Base-by-base conservation (phyloP, 2,329 filamentous ascomycete species). In the Penicillium sp. region DNA sequence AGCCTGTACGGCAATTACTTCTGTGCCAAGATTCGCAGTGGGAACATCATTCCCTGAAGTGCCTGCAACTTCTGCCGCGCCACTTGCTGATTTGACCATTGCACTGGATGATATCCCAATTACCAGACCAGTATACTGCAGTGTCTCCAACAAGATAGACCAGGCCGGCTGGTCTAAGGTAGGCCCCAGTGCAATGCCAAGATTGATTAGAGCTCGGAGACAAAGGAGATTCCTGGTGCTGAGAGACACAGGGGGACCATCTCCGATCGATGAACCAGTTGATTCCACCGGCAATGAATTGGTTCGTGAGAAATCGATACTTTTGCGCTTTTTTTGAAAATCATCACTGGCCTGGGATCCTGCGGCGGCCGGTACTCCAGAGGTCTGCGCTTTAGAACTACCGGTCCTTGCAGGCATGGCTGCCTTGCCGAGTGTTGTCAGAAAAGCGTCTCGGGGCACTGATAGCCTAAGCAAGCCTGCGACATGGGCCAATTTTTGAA, bases 401-500 rank as follows among this genome's bases (percentile, higher is more conserved):
- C 64, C 51, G 27, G 67, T 80, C 63, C 95, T 93, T 0, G 91
- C 85, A 3, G 94, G 94, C 2, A 97, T 90, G 7, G 94, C 92
- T 42, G 92, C 88, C 75, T 99, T 99, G 0, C 91, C 92, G 3
- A 99, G 78, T 0, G 93, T 97, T 0, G 94, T 97, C 31, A 99
- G 79, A 67, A 99, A 95, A 0, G 94, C 94, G 79, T 99, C 94
- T 61, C 94, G 83, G 0, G 94, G 92, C 0, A 93, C 97, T 12
- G 83, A 79, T 9, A 97, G 82, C 59, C 92, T 86, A 8, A 99
- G 76, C 45, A 99, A 79, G 5, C 94, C 95, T 37, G 94, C 91
- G 2, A 97, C 93, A 70, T 99, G 95, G 1, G 94, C 89, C 67
- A 99, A 90, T 61, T 95, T 92, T 67, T 99, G 94, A 64, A 97